A percentile compares a stretch with the other conserved stretches of the same genome.
Evolutionary conservation across 2,329 filamentous ascomycete species (phyloP).

Genomic region (Colletotrichum gigasporum): DNA sequence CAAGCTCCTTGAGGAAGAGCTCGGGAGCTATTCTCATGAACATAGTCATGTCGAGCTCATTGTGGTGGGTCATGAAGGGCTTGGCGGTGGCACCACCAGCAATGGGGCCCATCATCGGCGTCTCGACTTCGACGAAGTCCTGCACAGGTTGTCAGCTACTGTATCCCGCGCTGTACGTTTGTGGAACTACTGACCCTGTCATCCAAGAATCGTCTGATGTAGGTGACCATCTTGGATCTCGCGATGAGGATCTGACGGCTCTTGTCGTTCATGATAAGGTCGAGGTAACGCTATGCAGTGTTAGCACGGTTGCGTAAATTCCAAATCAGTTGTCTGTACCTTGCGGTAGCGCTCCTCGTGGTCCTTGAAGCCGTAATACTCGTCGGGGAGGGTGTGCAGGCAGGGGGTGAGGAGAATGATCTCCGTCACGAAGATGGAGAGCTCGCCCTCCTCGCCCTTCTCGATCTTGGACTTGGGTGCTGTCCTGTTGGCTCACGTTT

Average conservation of each 20-base stretch:
- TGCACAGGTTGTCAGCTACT: background rate
- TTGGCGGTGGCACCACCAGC: conserved; percentile 95
- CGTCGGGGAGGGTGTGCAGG: conserved; percentile 87
- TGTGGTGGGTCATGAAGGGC: conserved; percentile 95
- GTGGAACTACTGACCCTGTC: conserved; percentile 53
- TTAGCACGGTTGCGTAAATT: background rate
- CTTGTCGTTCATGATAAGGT: conserved; percentile 95
- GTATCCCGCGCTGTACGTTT: too few relatives aligned
- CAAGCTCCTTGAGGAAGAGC: conserved; percentile 94
- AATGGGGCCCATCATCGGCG: conserved; percentile 96
- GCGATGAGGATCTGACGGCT: conserved; percentile 86
- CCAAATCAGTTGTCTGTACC: conserved; percentile 30
- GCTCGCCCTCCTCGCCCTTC: conserved; percentile 83
- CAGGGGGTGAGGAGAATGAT: conserved; percentile 89
- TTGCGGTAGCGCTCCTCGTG: conserved; percentile 93
- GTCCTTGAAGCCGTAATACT: conserved; percentile 95
- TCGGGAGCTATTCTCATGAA: conserved; percentile 88
- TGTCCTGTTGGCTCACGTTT: conserved; percentile 59
- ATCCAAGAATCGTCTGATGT: conserved; percentile 90
- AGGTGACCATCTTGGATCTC: conserved; percentile 86
- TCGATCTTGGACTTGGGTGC: conserved; percentile 88
- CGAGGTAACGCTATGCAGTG: conserved; percentile 73
- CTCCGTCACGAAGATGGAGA: conserved; percentile 92
- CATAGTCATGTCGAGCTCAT: conserved; percentile 93
- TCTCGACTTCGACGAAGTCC: conserved; percentile 94